Conservation (phyloP, 768 basidiomycete species). For the Trametes cubensis region DNA sequence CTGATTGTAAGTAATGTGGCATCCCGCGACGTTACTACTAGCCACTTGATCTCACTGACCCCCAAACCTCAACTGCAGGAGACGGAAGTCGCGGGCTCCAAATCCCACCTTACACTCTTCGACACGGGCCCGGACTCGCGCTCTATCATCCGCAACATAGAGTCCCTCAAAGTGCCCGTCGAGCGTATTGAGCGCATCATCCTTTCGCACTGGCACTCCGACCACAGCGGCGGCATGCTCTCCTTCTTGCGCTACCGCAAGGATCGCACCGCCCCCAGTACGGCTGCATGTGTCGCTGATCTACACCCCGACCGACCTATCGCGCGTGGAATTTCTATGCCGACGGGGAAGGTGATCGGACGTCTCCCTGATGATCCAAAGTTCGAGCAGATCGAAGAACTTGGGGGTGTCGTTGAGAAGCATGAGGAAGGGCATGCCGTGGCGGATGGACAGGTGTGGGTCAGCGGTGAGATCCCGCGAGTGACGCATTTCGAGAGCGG, state of each 20-base stretch:
- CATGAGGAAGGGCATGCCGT: slow-evolving; percentile 65
- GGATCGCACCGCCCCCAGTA: slow-evolving; percentile 16
- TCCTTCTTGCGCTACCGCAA: slow-evolving; percentile 58
- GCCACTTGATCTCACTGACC: not conserved
- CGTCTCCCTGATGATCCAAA: slow-evolving; percentile 71
- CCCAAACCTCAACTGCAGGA: slow-evolving; percentile 43
- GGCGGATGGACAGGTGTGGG: slow-evolving; percentile 63
- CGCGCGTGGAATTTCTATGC: slow-evolving; percentile 71
- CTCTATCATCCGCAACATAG: slow-evolving; percentile 73
- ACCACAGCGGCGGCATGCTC: slow-evolving; percentile 55
- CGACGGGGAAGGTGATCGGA: slow-evolving; percentile 46
- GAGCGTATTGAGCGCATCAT: slow-evolving; percentile 62
- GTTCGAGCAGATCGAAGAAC: slow-evolving; percentile 61
- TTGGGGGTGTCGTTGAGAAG: slow-evolving; percentile 59
- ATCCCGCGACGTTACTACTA: no score
- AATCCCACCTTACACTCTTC: slow-evolving; percentile 64
- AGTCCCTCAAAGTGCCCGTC: slow-evolving; percentile 58
- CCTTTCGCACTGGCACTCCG: slow-evolving; percentile 75
- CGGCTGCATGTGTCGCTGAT: slow-evolving; percentile 56
- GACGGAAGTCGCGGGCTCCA: slow-evolving; percentile 52
- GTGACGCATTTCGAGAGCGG: slow-evolving; percentile 70
- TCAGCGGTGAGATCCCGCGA: slow-evolving; percentile 82
- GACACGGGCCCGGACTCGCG: slow-evolving; percentile 83
- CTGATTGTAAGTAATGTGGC: slow-evolving; percentile 57
- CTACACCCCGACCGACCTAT: slow-evolving; percentile 77